Conservation (phyloP, 2,329 filamentous ascomycete genomes). For the Amphichorda felina region DNA sequence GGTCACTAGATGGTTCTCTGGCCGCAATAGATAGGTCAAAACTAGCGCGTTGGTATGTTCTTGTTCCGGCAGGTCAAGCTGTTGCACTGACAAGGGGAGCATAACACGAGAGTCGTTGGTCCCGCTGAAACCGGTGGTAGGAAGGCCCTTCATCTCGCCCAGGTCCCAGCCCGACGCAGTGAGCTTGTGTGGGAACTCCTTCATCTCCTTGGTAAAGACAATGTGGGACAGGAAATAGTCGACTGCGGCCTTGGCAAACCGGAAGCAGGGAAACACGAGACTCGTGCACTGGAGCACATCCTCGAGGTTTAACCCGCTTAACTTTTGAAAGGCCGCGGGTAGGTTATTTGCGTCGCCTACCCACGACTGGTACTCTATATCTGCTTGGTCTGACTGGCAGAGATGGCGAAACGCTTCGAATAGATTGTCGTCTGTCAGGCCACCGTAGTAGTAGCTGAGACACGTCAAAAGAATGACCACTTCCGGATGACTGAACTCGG, state of each 20-base stretch:
- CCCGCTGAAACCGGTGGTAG: conserved; percentile 59
- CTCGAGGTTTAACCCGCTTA: conserved; percentile 44
- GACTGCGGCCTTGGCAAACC: conserved; percentile 35
- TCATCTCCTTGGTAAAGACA: conserved; percentile 50
- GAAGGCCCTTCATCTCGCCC: not conserved
- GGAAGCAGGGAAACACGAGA: conserved; percentile 35
- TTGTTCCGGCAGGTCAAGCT: conserved; percentile 45
- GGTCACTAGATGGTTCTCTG: conserved; percentile 23
- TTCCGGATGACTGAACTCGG: conserved; percentile 53
- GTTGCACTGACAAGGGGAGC: conserved; percentile 48
- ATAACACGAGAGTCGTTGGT: conserved; percentile 54
- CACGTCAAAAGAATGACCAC: conserved; percentile 43
- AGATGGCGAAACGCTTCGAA: conserved; percentile 34
- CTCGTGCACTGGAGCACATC: conserved; percentile 35
- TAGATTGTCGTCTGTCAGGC: conserved; percentile 38
- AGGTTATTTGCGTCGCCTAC: conserved; percentile 21
- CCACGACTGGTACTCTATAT: conserved; percentile 39
- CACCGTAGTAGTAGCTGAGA: conserved; percentile 43
- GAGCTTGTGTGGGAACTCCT: conserved; percentile 51
- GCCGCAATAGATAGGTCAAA: conserved; percentile 41
- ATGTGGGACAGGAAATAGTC: conserved; percentile 51
- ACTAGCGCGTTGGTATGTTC: conserved; percentile 53
- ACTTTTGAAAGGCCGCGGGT: conserved; percentile 21
- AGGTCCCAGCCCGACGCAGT: conserved; percentile 59
- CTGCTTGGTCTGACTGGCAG: conserved; percentile 35